phyloP scores from a whole-genome alignment of 2,329 filamentous ascomycete species.

The Botryotinia convoluta region DNA sequence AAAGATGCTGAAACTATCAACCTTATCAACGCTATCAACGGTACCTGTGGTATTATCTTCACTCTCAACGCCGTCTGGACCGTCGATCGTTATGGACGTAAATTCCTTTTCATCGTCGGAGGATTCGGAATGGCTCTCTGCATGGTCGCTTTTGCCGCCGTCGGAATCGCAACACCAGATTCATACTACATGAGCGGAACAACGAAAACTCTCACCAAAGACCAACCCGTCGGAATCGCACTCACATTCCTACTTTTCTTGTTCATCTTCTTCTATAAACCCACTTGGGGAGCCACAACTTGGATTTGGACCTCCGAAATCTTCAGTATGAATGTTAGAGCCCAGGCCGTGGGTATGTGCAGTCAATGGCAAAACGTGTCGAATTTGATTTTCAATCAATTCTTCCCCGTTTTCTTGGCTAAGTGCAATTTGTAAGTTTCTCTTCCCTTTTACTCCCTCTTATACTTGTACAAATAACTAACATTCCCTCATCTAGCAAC shows the following conservation, averaged over 20 bases:
- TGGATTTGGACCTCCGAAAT: slow-evolving; percentile 72
- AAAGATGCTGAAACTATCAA: slow-evolving; percentile 57
- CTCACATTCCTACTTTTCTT: slow-evolving; percentile 68
- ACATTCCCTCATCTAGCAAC: slow-evolving; percentile 19
- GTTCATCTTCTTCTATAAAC: slow-evolving; percentile 68
- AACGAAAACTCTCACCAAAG: slow-evolving; percentile 51
- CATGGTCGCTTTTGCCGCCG: slow-evolving; percentile 63
- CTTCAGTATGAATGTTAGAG: slow-evolving; percentile 70
- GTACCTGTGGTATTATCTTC: slow-evolving; percentile 70
- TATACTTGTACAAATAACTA: not conserved
- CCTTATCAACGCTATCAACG: slow-evolving; percentile 72
- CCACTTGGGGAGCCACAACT: slow-evolving; percentile 66
- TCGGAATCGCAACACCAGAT: slow-evolving; percentile 55
- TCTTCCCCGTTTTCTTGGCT: slow-evolving; percentile 65
- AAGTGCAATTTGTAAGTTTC: slow-evolving; percentile 46
- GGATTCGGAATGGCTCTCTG: slow-evolving; percentile 66
- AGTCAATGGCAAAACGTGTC: slow-evolving; percentile 61
- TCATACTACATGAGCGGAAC: slow-evolving; percentile 27
- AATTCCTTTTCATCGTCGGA: slow-evolving; percentile 67
- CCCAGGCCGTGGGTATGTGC: slow-evolving; percentile 67
- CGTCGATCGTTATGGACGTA: slow-evolving; percentile 67
- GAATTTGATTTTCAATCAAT: slow-evolving; percentile 66
- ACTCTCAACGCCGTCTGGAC: slow-evolving; percentile 73
- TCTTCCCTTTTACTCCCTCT: not conserved
- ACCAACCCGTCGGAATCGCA: slow-evolving; percentile 59